phyloP scores from a whole-genome alignment of 768 basidiomycete species.

The Boletus pseudopeckii region DNA sequence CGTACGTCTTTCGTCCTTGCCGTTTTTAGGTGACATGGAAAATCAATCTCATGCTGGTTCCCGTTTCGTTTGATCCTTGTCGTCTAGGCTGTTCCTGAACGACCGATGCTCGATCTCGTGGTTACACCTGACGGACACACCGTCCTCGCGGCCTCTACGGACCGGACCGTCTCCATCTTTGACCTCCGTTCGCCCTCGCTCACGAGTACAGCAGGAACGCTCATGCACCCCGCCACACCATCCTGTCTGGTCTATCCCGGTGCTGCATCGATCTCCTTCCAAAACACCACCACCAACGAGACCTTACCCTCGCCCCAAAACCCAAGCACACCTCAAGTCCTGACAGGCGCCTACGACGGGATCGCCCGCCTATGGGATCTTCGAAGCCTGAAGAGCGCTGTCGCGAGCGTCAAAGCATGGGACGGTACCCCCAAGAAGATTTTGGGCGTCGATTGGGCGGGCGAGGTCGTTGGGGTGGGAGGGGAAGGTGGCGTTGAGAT shows the following conservation, averaged over 20 bases:
- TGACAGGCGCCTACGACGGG: slow-evolving; percentile 78
- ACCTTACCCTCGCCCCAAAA: not conserved
- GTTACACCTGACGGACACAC: slow-evolving; percentile 25
- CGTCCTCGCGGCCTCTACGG: not conserved
- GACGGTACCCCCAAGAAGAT: slow-evolving; percentile 52
- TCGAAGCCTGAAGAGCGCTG: slow-evolving; percentile 60
- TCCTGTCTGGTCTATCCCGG: not conserved
- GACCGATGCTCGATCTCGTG: slow-evolving; percentile 68
- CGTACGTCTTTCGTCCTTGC: slow-evolving; percentile 33
- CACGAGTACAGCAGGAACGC: not conserved
- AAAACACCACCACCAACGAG: not conserved
- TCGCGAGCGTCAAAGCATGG: slow-evolving; percentile 63
- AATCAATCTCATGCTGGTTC: not conserved
- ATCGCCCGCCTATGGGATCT: slow-evolving; percentile 76
- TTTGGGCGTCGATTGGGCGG: slow-evolving; percentile 54
- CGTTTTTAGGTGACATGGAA: not conserved
- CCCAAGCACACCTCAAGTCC: slow-evolving; percentile 43
- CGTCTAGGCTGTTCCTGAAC: slow-evolving; percentile 60
- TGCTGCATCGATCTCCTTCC: not conserved
- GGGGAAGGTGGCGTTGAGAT: slow-evolving; percentile 66
- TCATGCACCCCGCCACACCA: not conserved
- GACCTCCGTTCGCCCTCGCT: not conserved
- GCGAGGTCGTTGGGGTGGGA: slow-evolving; percentile 47
- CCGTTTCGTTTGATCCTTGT: not conserved
- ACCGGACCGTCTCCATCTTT: not conserved